These are phyloP conservation scores for Allantophomopsis cytisporea DNA, from an alignment of 2,329 filamentous ascomycete genomes.

Conservation along the genomic window DNA sequence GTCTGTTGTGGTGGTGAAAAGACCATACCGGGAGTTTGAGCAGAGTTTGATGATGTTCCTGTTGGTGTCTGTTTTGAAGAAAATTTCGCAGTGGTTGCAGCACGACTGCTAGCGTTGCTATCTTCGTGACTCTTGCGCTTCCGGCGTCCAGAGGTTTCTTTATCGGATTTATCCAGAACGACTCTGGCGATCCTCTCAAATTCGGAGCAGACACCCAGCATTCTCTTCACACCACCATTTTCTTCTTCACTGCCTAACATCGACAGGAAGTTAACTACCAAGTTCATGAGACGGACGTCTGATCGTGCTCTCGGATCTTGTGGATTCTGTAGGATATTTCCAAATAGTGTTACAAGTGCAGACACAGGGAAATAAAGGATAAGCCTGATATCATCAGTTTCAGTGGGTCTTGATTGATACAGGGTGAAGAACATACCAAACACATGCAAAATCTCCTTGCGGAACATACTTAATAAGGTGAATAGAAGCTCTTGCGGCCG, in stretches of 20 bases:
- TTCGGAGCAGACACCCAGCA: constrained; percentile 89
- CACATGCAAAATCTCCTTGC: constrained; percentile 85
- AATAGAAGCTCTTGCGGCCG: constrained; percentile 84
- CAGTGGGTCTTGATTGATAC: background rate
- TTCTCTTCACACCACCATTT: constrained; percentile 81
- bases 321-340: constrained; percentile 92
- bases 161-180: constrained; percentile 83
- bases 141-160: constrained; percentile 50
- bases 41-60: constrained; percentile 4
- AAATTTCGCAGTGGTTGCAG: constrained; percentile 4
- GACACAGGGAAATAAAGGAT: constrained; percentile 96
- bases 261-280: constrained; percentile 84
- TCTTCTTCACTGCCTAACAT: constrained; percentile 82
- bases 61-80: constrained; percentile 12
- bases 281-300: constrained; percentile 80
- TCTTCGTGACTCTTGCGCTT: constrained; percentile 68
- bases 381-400: constrained; percentile 40
- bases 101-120: constrained; percentile 8
- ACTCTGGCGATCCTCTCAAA: constrained; percentile 89
- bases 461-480: constrained; percentile 92
- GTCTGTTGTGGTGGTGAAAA: constrained; percentile 12
- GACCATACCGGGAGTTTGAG: constrained; percentile 10
- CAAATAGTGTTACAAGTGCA: constrained; percentile 85
- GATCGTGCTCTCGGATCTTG: constrained; percentile 77
- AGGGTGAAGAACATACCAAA: constrained; percentile 57